Conservation (phyloP, 2,329 filamentous ascomycete species). For the Pyrenophora tritici-repentis region DNA sequence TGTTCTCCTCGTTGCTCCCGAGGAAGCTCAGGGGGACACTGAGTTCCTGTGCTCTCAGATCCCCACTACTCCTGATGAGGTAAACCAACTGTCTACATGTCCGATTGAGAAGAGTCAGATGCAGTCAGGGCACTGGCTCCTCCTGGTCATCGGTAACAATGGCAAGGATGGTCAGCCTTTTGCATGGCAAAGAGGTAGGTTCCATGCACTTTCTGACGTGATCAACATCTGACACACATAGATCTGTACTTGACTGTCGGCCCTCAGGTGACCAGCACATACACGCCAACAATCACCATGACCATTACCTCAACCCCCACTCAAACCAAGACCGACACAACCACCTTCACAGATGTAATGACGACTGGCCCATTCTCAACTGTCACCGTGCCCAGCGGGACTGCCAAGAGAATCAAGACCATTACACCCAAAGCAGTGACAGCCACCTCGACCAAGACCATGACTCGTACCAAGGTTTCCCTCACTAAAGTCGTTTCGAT, state of each 20-base stretch:
- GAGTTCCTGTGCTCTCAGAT: conserved; percentile 51
- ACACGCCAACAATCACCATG: conserved; percentile 42
- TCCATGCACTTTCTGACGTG: conserved; percentile 14
- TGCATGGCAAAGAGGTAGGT: conserved; percentile 52
- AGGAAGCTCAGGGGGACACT: conserved; percentile 42
- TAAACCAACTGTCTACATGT: conserved; percentile 49
- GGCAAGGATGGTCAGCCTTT: conserved; percentile 50
- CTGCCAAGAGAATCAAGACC: conserved; percentile 40
- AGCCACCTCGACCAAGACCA: conserved; percentile 29
- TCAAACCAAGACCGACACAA: conserved; percentile 27
- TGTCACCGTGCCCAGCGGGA: conserved; percentile 38
- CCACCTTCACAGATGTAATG: conserved; percentile 30
- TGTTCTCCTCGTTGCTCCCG: conserved; percentile 48
- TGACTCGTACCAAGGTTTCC: conserved; percentile 34
- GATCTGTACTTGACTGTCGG: conserved; percentile 44
- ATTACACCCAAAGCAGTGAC: conserved; percentile 37
- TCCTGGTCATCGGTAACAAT: conserved; percentile 54
- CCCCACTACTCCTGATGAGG: conserved; percentile 47
- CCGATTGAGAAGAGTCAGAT: conserved; percentile 52
- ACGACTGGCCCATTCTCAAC: conserved; percentile 38
- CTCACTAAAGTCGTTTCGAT: conserved; percentile 33
- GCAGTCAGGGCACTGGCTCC: conserved; percentile 51
- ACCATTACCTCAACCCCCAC: conserved; percentile 38
- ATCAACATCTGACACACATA: conserved; percentile 13
- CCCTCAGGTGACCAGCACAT: conserved; percentile 37